Base-by-base conservation (phyloP, 148 eudicot species). In the Cornus controversa region DNA sequence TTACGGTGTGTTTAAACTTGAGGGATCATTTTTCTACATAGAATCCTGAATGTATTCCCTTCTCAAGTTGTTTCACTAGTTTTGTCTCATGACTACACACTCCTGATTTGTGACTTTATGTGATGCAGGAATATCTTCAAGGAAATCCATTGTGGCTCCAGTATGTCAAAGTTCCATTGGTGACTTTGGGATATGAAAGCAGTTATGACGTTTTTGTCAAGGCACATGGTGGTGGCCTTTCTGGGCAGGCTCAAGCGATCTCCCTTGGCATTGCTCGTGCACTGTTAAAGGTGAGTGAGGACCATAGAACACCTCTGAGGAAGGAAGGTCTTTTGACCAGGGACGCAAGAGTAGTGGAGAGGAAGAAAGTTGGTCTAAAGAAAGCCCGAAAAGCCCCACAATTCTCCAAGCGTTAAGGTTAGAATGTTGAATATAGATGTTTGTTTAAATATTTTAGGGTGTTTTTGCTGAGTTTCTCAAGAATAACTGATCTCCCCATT, bases 381-480 rank as follows among this genome's bases (percentile, higher is more conserved):
- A 95, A 95, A 84, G 98, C 98, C 66, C 85, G 98, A 53, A 95
- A 95, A 81, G 94, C 96, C 73, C 98, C 98, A 73, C 98, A 95
- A 70, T 95, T 76, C 81, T 95, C 98, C 10, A 95, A 95, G 73
- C 98, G 98, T 90, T 94, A 81, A 92, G 90, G 81, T 89, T 24
- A 79, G 80, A 77, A 27, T 18, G 10, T 50, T 5, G 4, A 80
- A 15, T 26, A 6, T 42, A 16, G 13, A 24, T 2, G 74, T 71
- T 71, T 71, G 18, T 13, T 13, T 18, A 20, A 36, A 63, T 64
- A 5, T 62, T 28, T n/a, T 69, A 69, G 47, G 71, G 15, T 69
- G 37, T 34, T 34, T 67, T 31, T 69, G 53, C 36, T 69, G 71
- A 36, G 50, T 25, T 69, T n/a, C 47, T 34, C 25, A 69, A n/a